Percentiles rank a stretch among this genome's conserved stretches.
phyloP scores from a whole-genome alignment of 192 early-diverging fungal species.

The Podila epigama region DNA sequence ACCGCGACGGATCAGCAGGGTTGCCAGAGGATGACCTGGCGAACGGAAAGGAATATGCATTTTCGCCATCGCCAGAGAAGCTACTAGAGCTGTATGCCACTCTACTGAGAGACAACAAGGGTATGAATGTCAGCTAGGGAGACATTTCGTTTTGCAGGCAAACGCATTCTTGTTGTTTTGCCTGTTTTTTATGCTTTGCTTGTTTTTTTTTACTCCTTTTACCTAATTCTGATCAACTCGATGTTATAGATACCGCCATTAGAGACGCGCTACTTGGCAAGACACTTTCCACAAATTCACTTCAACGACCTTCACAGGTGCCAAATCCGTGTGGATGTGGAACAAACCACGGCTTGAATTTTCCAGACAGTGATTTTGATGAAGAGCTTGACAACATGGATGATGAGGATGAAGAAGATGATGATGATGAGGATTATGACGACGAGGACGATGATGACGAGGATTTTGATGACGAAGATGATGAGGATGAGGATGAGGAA shows the following conservation, averaged over 20 bases:
- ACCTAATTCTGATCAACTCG: too few species aligned
- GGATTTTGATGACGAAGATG: not conserved
- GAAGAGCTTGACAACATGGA: not conserved
- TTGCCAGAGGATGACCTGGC: not conserved
- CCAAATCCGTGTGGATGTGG: conserved; percentile 18
- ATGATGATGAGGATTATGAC: conserved; percentile 20
- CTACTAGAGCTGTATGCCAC: conserved; percentile 30
- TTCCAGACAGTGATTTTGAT: conserved; percentile 8
- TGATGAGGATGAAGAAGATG: conserved; percentile 22
- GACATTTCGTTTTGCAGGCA: too few species aligned
- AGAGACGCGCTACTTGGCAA: conserved; percentile 12
- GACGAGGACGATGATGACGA: conserved; percentile 13
- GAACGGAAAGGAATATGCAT: not conserved
- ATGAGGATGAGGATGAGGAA: conserved; percentile 19
- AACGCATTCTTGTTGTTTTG: too few species aligned
- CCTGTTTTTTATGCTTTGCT: too few species aligned
- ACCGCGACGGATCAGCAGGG: not conserved
- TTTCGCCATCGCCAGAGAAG: conserved; percentile 19
- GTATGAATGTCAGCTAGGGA: too few species aligned
- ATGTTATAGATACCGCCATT: not conserved
- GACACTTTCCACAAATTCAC: conserved; percentile 8
- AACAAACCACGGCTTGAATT: conserved; percentile 5
- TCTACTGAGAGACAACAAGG: conserved; percentile 28
- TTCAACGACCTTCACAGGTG: not conserved
- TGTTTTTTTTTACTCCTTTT: too few species aligned